A percentile compares a stretch with the other conserved stretches of the same genome.
These are phyloP conservation scores for Apophysomyces trapeziformis DNA, from an alignment of 371 early-diverging fungal species.

Conservation along the genomic window DNA sequence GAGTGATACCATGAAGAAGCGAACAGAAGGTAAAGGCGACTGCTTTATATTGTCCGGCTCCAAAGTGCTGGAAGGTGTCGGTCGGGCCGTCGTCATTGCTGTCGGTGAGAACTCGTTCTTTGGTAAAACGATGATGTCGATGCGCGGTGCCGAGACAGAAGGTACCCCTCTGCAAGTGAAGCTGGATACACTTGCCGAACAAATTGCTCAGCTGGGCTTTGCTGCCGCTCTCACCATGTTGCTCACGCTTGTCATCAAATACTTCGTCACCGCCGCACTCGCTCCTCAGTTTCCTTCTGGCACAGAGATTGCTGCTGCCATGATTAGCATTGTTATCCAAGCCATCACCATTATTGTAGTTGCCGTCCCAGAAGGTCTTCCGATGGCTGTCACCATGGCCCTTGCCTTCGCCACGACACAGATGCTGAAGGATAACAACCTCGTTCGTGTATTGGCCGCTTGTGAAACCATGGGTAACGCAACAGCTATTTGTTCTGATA, in stretches of 20 bases:
- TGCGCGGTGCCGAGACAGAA: slow-evolving; percentile 76
- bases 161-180: slow-evolving; percentile 93
- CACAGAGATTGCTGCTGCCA: slow-evolving; percentile 64
- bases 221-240: slow-evolving; percentile 81
- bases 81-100: slow-evolving; percentile 81
- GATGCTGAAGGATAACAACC: slow-evolving; percentile 93
- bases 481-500: slow-evolving; percentile 96
- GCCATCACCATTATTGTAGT: slow-evolving; percentile 94
- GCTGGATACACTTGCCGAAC: slow-evolving; percentile 83
- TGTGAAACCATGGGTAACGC: slow-evolving; percentile 99
- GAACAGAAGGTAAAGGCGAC: slow-evolving; percentile 65
- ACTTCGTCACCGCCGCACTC: slow-evolving; percentile 71
- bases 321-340: slow-evolving; percentile 81
- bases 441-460: slow-evolving; percentile 92
- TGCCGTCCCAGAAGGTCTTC: slow-evolving; percentile 98
- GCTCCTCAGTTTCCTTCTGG: slow-evolving; percentile 59
- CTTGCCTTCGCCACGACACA: slow-evolving; percentile 95
- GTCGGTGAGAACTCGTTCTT: slow-evolving; percentile 86
- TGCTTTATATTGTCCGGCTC: slow-evolving; percentile 91
- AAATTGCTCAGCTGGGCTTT: slow-evolving; percentile 92
- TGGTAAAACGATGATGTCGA: slow-evolving; percentile 86
- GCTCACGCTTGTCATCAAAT: slow-evolving; percentile 77
- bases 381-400: slow-evolving; percentile 96
- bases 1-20: slow-evolving; percentile 78
- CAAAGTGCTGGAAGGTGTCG: slow-evolving; percentile 90